A percentile compares a stretch with the other conserved stretches of the same genome.
Evolutionary conservation across 2,329 filamentous ascomycete species (phyloP).

Genomic region (Beauveria scarabaeidicola): DNA sequence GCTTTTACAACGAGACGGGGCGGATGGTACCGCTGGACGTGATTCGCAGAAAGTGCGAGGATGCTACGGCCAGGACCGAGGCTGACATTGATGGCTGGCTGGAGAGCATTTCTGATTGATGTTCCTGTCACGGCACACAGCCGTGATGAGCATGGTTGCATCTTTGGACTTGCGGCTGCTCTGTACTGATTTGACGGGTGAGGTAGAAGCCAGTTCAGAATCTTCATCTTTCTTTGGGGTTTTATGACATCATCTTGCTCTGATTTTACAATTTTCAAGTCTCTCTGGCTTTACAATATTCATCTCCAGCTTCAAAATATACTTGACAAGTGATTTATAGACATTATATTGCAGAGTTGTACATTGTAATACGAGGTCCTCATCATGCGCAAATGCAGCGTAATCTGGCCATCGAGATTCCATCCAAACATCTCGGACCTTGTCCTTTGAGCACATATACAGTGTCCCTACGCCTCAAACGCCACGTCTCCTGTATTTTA

Average conservation of each 20-base stretch:
- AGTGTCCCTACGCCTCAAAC: not conserved
- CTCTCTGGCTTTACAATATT: not conserved
- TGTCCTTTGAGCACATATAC: not conserved
- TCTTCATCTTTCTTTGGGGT: too few relatives aligned
- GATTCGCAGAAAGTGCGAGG: conserved; percentile 27
- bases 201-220: too few relatives aligned
- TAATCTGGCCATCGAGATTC: not conserved
- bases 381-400: not conserved
- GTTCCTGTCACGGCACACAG: not conserved
- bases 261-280: not conserved
- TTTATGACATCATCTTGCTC: too few relatives aligned
- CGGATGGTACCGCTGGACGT: conserved; percentile 30
- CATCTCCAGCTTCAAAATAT: not conserved
- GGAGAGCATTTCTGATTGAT: not conserved
- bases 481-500: not conserved
- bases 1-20: conserved; percentile 35
- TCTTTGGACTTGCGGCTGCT: too few relatives aligned
- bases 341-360: not conserved
- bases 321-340: not conserved
- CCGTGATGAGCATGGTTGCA: not conserved
- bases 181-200: too few relatives aligned
- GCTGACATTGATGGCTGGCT: not conserved
- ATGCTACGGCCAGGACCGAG: not conserved
- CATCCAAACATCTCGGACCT: not conserved
- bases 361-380: not conserved